Conservation (phyloP, 2,329 filamentous ascomycete species). For the Fusarium nematophilum region DNA sequence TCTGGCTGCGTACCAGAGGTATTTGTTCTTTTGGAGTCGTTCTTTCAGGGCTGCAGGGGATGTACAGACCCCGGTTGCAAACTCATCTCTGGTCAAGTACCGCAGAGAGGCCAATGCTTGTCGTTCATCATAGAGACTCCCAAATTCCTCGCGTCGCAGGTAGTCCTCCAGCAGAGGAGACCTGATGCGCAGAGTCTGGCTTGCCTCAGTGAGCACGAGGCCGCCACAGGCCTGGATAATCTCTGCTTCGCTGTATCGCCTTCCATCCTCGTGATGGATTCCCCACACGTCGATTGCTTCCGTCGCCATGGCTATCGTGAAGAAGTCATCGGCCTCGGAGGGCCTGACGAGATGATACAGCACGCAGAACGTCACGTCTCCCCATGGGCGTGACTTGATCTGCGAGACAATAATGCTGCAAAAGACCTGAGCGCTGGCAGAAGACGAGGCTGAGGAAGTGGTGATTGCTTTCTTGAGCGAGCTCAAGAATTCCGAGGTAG, state of each 20-base stretch:
- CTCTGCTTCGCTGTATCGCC: background rate
- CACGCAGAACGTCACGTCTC: background rate
- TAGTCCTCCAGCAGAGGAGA: background rate
- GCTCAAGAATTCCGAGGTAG: no score
- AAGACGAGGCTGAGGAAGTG: background rate
- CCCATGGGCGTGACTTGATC: background rate
- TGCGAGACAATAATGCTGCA: background rate
- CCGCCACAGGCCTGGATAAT: background rate
- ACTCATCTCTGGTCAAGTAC: background rate
- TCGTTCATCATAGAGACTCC: background rate
- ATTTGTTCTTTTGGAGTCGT: background rate
- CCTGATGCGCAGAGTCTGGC: background rate
- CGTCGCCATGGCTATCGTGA: background rate
- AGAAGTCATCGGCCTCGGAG: background rate
- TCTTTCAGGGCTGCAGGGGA: background rate
- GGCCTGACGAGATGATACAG: background rate
- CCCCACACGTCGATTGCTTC: background rate
- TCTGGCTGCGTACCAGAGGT: conserved; percentile 7
- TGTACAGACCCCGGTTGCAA: background rate
- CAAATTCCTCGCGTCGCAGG: background rate
- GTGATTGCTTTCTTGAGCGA: background rate
- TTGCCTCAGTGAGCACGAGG: background rate
- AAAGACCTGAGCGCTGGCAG: background rate
- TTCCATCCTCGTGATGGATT: background rate
- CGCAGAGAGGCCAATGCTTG: background rate